A percentile compares a stretch with the other conserved stretches of the same genome.
phyloP scores from a whole-genome alignment of 108 stramenopile species.

The Stephanodiscus minutulus region DNA sequence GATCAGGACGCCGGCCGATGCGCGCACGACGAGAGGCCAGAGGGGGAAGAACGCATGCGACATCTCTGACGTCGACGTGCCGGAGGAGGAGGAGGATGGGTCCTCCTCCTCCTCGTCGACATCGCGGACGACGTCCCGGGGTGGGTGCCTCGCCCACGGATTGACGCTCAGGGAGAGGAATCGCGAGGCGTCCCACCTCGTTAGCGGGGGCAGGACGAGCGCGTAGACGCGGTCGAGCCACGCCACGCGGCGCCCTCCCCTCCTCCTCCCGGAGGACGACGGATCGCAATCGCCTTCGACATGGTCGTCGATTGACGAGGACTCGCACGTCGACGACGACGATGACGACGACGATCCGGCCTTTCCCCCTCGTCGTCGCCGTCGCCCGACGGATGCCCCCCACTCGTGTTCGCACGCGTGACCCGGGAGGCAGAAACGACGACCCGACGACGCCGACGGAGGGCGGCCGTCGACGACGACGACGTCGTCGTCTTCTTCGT shows the following conservation, averaged over 20 bases:
- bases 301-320: not conserved
- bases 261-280: not conserved
- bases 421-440: constrained; percentile 63
- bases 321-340: not conserved
- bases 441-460: no score
- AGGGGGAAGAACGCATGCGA: constrained; percentile 86
- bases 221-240: constrained; percentile 44
- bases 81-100: no score
- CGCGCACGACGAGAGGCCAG: constrained; percentile 64
- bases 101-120: constrained; percentile 10
- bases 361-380: no score
- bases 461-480: constrained; percentile 8
- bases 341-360: not conserved
- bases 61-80: constrained; percentile 70
- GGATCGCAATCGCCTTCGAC: not conserved
- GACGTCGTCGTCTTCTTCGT: not conserved
- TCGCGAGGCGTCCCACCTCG: constrained; percentile 85
- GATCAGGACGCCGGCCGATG: constrained; percentile 42
- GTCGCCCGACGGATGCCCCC: not conserved
- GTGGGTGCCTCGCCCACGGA: constrained; percentile 59
- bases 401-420: constrained; percentile 53
- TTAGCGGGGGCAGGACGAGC: constrained; percentile 68
- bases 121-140: not conserved
- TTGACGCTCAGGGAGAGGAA: constrained; percentile 64
- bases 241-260: not conserved